Percentiles rank a stretch among this genome's conserved stretches.
Evolutionary conservation across 164 flowering plant species (phyloP).

Genomic region (Chimonanthus praecox): DNA sequence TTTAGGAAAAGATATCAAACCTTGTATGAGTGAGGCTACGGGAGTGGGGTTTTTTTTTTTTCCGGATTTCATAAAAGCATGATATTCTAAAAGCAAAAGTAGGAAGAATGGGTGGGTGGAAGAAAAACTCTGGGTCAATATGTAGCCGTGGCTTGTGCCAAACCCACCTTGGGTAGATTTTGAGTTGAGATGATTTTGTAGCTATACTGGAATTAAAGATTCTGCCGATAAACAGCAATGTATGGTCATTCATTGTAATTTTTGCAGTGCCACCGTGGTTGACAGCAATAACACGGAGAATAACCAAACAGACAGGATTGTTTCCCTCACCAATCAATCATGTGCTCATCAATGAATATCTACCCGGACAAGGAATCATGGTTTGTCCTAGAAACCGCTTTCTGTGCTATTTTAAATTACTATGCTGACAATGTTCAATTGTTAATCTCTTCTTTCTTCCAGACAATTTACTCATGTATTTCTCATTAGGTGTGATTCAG

Average conservation of each 20-base stretch:
- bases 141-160: too few species aligned
- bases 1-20: too few species aligned
- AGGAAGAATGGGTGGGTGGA: too few species aligned
- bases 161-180: too few species aligned
- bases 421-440: not conserved
- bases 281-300: slow-evolving; percentile 47
- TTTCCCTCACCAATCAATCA: slow-evolving; percentile 85
- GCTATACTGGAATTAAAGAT: not conserved
- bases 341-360: slow-evolving; percentile 94
- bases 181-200: not conserved
- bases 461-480: not conserved
- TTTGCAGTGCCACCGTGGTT: slow-evolving; percentile 87
- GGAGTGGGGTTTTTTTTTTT: too few species aligned
- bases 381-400: slow-evolving; percentile 28
- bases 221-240: not conserved
- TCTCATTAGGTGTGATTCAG: not conserved
- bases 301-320: slow-evolving; percentile 50
- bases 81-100: too few species aligned
- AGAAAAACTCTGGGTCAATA: too few species aligned
- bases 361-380: slow-evolving; percentile 93
- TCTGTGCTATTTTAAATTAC: not conserved
- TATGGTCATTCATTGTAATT: not conserved
- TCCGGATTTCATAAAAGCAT: too few species aligned
- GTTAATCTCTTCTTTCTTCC: not conserved
- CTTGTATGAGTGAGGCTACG: too few species aligned